These are phyloP conservation scores for Alternaria sp. DNA, from an alignment of 2,329 filamentous ascomycete species.

Conservation along the genomic window DNA sequence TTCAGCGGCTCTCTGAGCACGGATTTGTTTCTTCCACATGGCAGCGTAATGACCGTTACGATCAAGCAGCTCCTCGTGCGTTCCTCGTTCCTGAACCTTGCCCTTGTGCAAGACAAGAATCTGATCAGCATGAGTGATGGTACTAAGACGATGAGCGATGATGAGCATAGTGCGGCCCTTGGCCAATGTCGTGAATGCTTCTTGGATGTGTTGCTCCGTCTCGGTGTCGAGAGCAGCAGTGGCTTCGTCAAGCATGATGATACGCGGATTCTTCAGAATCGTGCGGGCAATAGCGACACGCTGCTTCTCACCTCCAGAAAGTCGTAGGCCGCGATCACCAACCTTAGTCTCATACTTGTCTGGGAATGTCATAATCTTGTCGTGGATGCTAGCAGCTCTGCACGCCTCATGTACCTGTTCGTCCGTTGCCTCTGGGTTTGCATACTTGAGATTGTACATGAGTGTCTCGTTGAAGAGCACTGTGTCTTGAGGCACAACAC, in stretches of 20 bases:
- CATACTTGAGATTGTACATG: conserved; percentile 94
- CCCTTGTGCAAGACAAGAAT: conserved; percentile 65
- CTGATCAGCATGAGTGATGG: conserved; percentile 64
- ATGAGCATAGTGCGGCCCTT: conserved; percentile 90
- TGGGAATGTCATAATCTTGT: conserved; percentile 88
- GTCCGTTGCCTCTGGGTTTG: conserved; percentile 80
- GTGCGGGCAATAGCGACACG: conserved; percentile 92
- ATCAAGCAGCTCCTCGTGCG: conserved; percentile 60
- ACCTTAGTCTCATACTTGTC: conserved; percentile 90
- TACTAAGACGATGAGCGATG: conserved; percentile 77
- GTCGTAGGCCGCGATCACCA: conserved; percentile 83
- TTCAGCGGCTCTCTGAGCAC: conserved; percentile 60
- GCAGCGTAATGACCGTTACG: conserved; percentile 56
- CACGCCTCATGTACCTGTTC: conserved; percentile 85
- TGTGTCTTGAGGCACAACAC: conserved; percentile 96
- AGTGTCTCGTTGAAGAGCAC: conserved; percentile 93
- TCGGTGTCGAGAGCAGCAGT: conserved; percentile 91
- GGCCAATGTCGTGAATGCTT: conserved; percentile 81
- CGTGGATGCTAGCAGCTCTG: conserved; percentile 87
- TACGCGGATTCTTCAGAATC: conserved; percentile 88
- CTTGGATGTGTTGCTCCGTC: conserved; percentile 92
- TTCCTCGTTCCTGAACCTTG: conserved; percentile 61
- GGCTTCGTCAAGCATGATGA: conserved; percentile 92
- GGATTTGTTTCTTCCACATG: conserved; percentile 64
- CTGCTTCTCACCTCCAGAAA: conserved; percentile 93